Conservation (phyloP, 139 green algal genomes). For the Coccomyxa sp. region DNA sequence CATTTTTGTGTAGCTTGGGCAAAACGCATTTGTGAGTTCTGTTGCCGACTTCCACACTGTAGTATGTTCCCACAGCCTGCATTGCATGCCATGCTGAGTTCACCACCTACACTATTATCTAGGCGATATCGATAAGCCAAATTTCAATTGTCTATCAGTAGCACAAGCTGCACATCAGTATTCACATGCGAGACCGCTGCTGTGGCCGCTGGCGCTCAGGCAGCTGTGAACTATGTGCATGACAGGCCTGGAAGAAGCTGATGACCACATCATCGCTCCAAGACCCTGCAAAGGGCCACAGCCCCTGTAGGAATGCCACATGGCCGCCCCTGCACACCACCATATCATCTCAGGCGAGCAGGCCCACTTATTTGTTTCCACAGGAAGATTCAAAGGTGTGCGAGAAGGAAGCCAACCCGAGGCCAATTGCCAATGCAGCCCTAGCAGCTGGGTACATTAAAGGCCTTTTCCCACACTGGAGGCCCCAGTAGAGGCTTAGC, state of each 20-base stretch:
- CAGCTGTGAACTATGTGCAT: neutral
- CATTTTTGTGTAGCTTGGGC: too few relatives aligned
- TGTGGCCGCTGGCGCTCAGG: too few relatives aligned
- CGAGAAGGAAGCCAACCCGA: neutral
- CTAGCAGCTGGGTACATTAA: conserved; percentile 4
- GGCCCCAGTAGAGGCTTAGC: neutral
- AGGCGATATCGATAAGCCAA: too few relatives aligned
- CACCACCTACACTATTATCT: too few relatives aligned
- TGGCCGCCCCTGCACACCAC: conserved; percentile 22
- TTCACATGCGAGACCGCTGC: too few relatives aligned
- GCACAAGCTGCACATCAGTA: too few relatives aligned
- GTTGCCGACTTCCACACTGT: too few relatives aligned
- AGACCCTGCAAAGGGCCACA: conserved; percentile 31
- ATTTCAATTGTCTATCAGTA: too few relatives aligned
- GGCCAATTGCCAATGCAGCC: conserved; percentile 24
- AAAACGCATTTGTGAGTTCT: too few relatives aligned
- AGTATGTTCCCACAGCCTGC: too few relatives aligned
- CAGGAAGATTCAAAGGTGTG: conserved; percentile 28
- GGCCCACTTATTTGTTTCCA: conserved; percentile 27
- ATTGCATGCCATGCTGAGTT: too few relatives aligned
- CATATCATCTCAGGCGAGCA: neutral
- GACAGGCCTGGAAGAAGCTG: conserved; percentile 19
- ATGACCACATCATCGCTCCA: conserved; percentile 38
- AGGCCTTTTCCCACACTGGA: neutral
- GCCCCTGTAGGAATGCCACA: conserved; percentile 35